These are phyloP conservation scores for Vachellia pachyceras DNA, from an alignment of 306 rosid genomes.

Conservation along the genomic window DNA sequence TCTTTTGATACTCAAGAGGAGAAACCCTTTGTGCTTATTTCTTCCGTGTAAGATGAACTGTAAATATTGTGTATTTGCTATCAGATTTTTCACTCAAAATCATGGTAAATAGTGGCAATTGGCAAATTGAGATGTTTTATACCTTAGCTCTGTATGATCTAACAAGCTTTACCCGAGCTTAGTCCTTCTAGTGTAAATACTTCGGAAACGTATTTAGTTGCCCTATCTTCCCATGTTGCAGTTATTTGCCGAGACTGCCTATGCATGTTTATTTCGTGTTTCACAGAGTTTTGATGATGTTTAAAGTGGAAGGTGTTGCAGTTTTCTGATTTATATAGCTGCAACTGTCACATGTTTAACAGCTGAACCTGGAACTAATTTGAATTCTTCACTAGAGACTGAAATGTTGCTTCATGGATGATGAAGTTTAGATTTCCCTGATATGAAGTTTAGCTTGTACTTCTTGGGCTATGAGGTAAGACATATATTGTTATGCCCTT, in stretches of 20 bases:
- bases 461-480: constrained; percentile 92
- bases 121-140: neutral
- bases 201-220: neutral
- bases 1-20: neutral
- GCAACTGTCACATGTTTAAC: constrained; percentile 10
- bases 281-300: no score
- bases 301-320: neutral
- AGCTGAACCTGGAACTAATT: neutral
- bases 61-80: neutral
- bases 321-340: neutral
- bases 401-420: constrained; percentile 10
- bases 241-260: no score
- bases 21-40: neutral
- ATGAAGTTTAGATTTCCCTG: constrained; percentile 82
- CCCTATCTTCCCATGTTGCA: no score
- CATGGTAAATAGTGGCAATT: neutral
- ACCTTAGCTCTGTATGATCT: neutral
- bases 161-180: neutral
- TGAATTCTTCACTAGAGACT: constrained; percentile 14
- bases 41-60: neutral
- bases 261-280: no score
- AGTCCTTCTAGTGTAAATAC: neutral
- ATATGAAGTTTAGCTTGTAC: constrained; percentile 89
- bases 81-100: neutral
- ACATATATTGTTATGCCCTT: neutral